Base-by-base conservation (phyloP, 768 basidiomycete genomes). In the Psilocybe sp. region DNA sequence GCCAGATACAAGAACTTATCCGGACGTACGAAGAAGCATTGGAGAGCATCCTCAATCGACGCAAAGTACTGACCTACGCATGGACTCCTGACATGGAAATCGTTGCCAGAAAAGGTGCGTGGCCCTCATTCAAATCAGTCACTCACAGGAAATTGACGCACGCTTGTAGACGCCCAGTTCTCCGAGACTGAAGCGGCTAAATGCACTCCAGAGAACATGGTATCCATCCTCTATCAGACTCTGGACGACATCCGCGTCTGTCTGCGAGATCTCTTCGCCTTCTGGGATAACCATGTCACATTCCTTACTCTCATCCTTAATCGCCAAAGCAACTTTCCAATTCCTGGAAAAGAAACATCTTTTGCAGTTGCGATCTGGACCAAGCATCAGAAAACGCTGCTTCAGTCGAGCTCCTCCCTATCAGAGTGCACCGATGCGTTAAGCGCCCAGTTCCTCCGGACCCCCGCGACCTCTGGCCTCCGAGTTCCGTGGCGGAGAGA, bases 361-460 rank as follows among this genome's bases (percentile, higher is more conserved):
- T 52, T 44, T 16, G 49, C 54, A 1, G 52, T 60, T 16, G 46
- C 54, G 15, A 39, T 54, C 32, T 63, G 61, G 61, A 46, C 50
- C 10, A 46, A 47, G 37, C 57, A 63, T 34, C 59, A 63, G 28
- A 50, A 46, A 28, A 49, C 52, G 5, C 47, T 63, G 10, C 46
- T 63, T 15, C 57, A 60, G 19, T 50, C 59, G 5, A 57, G 59
- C 40, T 52, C 49, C 38, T 63, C 61, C n/a, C 58, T 63, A 35
- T 53, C 59, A 4, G 49, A 58, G 20, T 59, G 55, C 11, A 54
- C 53, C 31, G 57, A 60, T 20, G 57, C 59, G 4, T 54, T 63
- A 57, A 23, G 35, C 5, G 47, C 56, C 31, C 52, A 56, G 35
- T 57, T 57, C 6, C 37, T 43, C n/a, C 33, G 40, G n/a, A 8